Base-by-base conservation (phyloP, 1,284 basidiomycete genomes). In the Naganishia liquefaciens region DNA sequence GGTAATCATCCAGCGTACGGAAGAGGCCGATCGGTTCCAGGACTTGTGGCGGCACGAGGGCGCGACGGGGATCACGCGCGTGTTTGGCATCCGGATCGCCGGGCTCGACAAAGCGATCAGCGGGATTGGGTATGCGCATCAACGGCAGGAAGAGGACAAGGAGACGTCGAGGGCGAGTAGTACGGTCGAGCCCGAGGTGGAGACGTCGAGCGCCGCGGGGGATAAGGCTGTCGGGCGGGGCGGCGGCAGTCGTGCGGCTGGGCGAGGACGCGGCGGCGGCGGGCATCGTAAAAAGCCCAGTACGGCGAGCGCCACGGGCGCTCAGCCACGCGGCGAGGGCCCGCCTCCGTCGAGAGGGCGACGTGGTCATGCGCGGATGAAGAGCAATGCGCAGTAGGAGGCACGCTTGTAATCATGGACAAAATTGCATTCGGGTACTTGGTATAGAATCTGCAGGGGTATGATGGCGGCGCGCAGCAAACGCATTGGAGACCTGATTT, bases 1-100 rank as follows among this genome's bases (percentile, higher is more conserved):
- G 23, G 70, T 85, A 72, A 89, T 95, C 86, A 81, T 53, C 33
- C 49, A 52, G 33, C 50, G 50, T 9, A 65, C 50, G 15, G 43
- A 44, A 13, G 55, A 65, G 50, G 57, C 55, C 28, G 57, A 50
- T 46, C 39, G 43, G 30, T 54, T 65, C 25, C 55, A 61, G 37
- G 50, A 51, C 39, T 13, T 60, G 4, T 65, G 64, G 64, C 28
- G 47, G 19, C 64, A 65, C 43, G 47, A 47, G 19, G 55, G 55
- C 25, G 49, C 55, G 21, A 58, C 57, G 50, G 64, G 64, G 21
- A 57, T 65, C 23, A 55, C 51, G 2, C 23, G 51, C 30, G 64
- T 43, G 42, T 60, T 58, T 54, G 64, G 64, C 4, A 60, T 60
- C 17, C 28, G 57, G 30, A 47, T 60, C 5, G 57, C 57, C 33